A percentile compares a stretch with the other conserved stretches of the same genome.
These are phyloP conservation scores for Cercophora samala DNA, from an alignment of 495 filamentous ascomycete species.

Conservation along the genomic window DNA sequence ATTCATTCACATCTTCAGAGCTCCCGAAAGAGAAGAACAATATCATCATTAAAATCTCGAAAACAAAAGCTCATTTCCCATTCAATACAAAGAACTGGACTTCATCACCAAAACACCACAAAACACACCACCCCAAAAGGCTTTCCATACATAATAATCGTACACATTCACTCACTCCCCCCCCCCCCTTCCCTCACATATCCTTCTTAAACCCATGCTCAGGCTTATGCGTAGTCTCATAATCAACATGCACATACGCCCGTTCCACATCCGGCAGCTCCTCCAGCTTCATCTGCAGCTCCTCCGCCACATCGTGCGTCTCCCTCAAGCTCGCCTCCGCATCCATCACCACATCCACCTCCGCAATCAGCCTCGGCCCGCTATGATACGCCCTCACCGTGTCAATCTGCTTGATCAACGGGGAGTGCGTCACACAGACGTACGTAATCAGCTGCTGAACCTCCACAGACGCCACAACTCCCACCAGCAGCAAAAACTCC, in stretches of 20 bases:
- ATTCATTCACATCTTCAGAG: too few relatives aligned
- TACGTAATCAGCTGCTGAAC: slow-evolving; percentile 95
- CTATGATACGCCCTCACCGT: slow-evolving; percentile 92
- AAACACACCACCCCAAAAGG: too few relatives aligned
- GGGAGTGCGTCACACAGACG: slow-evolving; percentile 90
- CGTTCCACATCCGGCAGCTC: slow-evolving; percentile 87
- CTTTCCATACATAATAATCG: background rate
- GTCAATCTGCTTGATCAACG: slow-evolving; percentile 75
- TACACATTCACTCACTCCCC: background rate
- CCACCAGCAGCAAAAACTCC: slow-evolving; percentile 88
- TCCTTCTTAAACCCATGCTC: slow-evolving; percentile 59
- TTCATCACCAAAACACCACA: background rate
- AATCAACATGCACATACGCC: slow-evolving; percentile 96
- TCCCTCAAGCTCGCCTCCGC: slow-evolving; percentile 61
- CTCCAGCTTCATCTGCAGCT: slow-evolving; percentile 91
- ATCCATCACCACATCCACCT: slow-evolving; percentile 88
- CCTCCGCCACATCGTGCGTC: slow-evolving; percentile 93
- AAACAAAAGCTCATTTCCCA: too few relatives aligned
- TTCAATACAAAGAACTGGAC: too few relatives aligned
- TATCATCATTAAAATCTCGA: too few relatives aligned
- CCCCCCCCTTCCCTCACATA: slow-evolving; percentile 29
- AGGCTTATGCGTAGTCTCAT: slow-evolving; percentile 93
- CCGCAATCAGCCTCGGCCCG: slow-evolving; percentile 83
- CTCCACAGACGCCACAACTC: slow-evolving; percentile 77
- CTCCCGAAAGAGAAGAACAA: too few relatives aligned